phyloP scores from a whole-genome alignment of 768 basidiomycete species.

The Cystobasidium tubakii region DNA sequence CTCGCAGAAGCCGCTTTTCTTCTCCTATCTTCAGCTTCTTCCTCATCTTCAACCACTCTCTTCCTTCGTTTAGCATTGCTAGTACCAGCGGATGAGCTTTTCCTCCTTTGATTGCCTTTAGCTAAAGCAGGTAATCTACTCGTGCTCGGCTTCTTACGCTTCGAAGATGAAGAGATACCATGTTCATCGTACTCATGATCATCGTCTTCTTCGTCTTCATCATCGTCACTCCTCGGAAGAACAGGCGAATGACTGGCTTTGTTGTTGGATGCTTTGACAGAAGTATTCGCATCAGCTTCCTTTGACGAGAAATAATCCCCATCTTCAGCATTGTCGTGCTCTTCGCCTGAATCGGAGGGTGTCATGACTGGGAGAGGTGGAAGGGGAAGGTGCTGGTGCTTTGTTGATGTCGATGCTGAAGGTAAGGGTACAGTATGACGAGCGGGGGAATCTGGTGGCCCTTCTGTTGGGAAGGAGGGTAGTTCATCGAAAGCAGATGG shows the following conservation, averaged over 20 bases:
- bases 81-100: constrained; percentile 52
- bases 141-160: neutral
- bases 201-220: constrained; percentile 44
- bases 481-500: constrained; percentile 9
- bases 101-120: constrained; percentile 51
- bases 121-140: neutral
- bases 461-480: neutral
- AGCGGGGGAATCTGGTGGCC: neutral
- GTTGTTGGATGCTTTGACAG: neutral
- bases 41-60: constrained; percentile 57
- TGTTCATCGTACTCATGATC: constrained; percentile 44
- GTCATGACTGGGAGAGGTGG: neutral
- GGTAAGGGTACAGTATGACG: neutral
- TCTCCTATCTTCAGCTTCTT: constrained; percentile 58
- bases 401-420: neutral
- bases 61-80: constrained; percentile 47
- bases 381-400: neutral
- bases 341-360: constrained; percentile 32
- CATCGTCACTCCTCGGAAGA: constrained; percentile 30
- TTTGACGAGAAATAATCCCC: constrained; percentile 2
- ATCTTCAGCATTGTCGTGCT: constrained; percentile 36
- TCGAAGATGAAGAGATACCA: neutral
- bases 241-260: neutral
- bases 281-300: neutral
- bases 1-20: neutral